Evolutionary conservation across 192 early-diverging fungal species (phyloP).

Genomic region (Backusella tarrabulga): DNA sequence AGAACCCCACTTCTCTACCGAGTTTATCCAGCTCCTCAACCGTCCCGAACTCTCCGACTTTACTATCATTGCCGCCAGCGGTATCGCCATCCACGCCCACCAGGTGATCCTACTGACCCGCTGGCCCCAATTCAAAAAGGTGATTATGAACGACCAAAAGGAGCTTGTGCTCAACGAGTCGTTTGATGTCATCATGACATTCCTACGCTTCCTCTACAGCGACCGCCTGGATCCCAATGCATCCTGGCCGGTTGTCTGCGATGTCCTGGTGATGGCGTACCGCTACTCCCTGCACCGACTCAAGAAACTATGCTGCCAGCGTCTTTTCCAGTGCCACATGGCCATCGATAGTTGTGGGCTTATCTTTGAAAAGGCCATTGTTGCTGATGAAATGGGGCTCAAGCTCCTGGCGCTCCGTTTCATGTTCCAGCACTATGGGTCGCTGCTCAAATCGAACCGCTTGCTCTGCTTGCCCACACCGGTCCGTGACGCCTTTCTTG

Average conservation of each 20-base stretch:
- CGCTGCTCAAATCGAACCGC: conserved; percentile 50
- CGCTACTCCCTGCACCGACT: conserved; percentile 55
- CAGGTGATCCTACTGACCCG: conserved; percentile 52
- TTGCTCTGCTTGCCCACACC: conserved; percentile 41
- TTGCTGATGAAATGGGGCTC: conserved; percentile 52
- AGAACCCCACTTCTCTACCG: conserved; percentile 32
- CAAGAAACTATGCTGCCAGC: conserved; percentile 53
- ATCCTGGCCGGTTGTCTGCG: conserved; percentile 40
- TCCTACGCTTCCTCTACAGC: conserved; percentile 59
- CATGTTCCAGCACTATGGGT: conserved; percentile 54
- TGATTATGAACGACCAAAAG: conserved; percentile 48
- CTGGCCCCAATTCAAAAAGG: conserved; percentile 61
- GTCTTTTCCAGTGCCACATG: conserved; percentile 46
- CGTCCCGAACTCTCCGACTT: conserved; percentile 59
- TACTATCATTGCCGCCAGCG: conserved; percentile 38
- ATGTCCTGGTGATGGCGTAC: conserved; percentile 58
- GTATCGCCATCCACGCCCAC: conserved; percentile 51
- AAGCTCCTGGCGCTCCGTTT: conserved; percentile 46
- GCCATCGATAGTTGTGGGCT: conserved; percentile 48
- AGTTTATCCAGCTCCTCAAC: conserved; percentile 49
- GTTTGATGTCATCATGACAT: conserved; percentile 44
- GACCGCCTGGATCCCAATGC: conserved; percentile 44
- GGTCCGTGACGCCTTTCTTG: conserved; percentile 42
- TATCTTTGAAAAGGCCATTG: conserved; percentile 54
- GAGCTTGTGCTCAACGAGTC: conserved; percentile 50